Evolutionary conservation across 1,284 basidiomycete genomes (phyloP).

Genomic region (Xerocomus nothofagi): DNA sequence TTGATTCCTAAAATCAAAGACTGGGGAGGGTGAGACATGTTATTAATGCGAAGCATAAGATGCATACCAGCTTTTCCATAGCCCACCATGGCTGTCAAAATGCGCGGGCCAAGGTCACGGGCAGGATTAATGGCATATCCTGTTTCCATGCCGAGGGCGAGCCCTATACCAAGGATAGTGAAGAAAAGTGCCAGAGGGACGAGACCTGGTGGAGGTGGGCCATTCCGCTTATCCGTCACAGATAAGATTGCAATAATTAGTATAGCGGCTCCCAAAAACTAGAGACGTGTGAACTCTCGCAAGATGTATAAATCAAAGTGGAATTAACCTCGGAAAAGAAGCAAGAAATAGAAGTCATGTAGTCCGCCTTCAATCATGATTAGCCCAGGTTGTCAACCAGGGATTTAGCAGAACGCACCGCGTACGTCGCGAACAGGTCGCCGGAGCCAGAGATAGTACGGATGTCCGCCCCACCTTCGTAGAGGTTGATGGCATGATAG

Average conservation of each 20-base stretch:
- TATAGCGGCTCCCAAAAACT: conserved; percentile 60
- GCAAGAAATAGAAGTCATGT: conserved; percentile 55
- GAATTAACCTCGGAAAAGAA: conserved; percentile 58
- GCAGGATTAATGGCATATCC: conserved; percentile 65
- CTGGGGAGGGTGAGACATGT: conserved; percentile 23
- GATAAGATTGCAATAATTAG: conserved; percentile 50
- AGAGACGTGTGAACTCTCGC: conserved; percentile 3
- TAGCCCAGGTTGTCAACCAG: conserved; percentile 10
- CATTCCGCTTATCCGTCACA: conserved; percentile 48
- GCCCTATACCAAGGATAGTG: conserved; percentile 53
- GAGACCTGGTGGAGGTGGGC: conserved; percentile 48
- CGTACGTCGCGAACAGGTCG: conserved; percentile 68
- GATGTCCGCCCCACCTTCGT: conserved; percentile 59
- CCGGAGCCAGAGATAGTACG: conserved; percentile 70
- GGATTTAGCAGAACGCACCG: conserved; percentile 44
- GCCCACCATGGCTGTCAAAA: conserved; percentile 59
- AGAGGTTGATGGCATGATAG: conserved; percentile 68
- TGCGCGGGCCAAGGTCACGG: conserved; percentile 61
- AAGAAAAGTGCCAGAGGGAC: conserved; percentile 58
- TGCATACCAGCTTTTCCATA: conserved; percentile 50
- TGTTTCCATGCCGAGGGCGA: conserved; percentile 59
- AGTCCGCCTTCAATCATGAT: conserved; percentile 45
- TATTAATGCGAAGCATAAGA: neutral
- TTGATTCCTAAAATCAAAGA: conserved; percentile 52
- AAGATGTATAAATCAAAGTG: conserved; percentile 8